Percentiles rank a stretch among this genome's conserved stretches.
Evolutionary conservation across 305 asterid genomes (phyloP).

Genomic region (Fraxinus floribunda): DNA sequence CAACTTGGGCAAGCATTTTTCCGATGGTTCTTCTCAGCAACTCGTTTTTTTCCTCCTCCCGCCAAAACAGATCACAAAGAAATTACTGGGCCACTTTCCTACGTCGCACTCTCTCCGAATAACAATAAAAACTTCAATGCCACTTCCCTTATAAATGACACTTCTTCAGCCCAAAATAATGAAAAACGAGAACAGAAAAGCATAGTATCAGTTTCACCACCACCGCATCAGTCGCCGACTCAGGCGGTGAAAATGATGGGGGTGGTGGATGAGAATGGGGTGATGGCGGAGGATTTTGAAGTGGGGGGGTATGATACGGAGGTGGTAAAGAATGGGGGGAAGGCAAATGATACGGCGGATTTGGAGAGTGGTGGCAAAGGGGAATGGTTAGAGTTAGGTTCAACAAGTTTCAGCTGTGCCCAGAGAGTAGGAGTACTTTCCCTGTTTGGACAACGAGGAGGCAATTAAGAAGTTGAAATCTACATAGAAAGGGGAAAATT

Average conservation of each 20-base stretch:
- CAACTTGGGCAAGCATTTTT: constrained; percentile 75
- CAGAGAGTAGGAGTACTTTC: constrained; percentile 68
- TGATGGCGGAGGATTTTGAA: constrained; percentile 68
- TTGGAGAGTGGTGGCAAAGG: constrained; percentile 37
- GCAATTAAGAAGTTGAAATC: constrained; percentile 56
- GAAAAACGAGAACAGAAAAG: neutral
- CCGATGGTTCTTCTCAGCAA: constrained; percentile 56
- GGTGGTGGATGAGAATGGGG: constrained; percentile 78
- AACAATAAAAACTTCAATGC: constrained; percentile 46
- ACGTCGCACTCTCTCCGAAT: constrained; percentile 54
- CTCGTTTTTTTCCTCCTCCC: constrained; percentile 65
- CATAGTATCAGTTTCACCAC: constrained; percentile 19
- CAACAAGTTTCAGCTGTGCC: constrained; percentile 57
- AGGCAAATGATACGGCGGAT: constrained; percentile 45
- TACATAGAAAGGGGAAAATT: constrained; percentile 69
- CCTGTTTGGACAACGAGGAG: constrained; percentile 81
- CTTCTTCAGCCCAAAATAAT: constrained; percentile 13
- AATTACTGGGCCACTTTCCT: constrained; percentile 15
- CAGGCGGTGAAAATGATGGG: constrained; percentile 72
- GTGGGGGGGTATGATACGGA: constrained; percentile 73
- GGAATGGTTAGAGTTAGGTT: constrained; percentile 44
- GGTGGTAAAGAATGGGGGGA: constrained; percentile 54
- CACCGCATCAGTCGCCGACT: constrained; percentile 26
- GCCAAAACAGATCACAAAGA: constrained; percentile 29
- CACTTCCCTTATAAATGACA: constrained; percentile 44